Percentiles rank a stretch among this genome's conserved stretches.
These are phyloP conservation scores for Jatropha podagrica DNA, from an alignment of 441 rosid species.

Conservation along the genomic window DNA sequence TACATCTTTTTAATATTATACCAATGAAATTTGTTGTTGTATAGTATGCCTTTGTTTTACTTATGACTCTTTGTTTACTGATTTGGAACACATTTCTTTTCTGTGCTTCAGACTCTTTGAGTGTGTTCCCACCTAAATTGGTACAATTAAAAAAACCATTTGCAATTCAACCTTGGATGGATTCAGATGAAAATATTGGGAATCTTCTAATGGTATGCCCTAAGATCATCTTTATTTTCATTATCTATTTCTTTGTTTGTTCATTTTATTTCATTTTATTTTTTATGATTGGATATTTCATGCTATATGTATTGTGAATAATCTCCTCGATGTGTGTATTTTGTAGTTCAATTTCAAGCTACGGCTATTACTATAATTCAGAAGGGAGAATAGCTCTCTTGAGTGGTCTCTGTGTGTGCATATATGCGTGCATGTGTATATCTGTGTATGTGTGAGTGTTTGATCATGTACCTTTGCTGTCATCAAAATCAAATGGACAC, in stretches of 20 bases:
- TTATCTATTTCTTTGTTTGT: neutral
- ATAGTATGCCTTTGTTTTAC: neutral
- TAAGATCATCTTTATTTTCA: slow-evolving; percentile 7
- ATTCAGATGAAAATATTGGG: slow-evolving; percentile 82
- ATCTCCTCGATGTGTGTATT: neutral
- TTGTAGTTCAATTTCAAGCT: neutral
- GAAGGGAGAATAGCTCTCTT: neutral
- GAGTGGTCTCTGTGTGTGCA: too few relatives aligned
- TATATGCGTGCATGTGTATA: too few relatives aligned
- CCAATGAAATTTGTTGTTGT: neutral
- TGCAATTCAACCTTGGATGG: slow-evolving; percentile 82
- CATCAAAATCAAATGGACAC: neutral
- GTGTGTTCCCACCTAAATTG: slow-evolving; percentile 68
- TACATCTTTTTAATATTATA: neutral
- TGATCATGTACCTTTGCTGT: neutral
- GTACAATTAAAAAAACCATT: slow-evolving; percentile 75
- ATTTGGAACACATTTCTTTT: slow-evolving; percentile 4
- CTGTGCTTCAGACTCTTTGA: slow-evolving; percentile 56
- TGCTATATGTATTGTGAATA: neutral
- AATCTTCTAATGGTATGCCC: slow-evolving; percentile 88
- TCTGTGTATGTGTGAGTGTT: neutral
- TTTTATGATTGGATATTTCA: neutral
- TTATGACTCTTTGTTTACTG: neutral
- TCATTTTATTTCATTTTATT: neutral
- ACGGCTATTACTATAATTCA: neutral